phyloP scores from a whole-genome alignment of 139 green algal species.

The Marvania coccoides region DNA sequence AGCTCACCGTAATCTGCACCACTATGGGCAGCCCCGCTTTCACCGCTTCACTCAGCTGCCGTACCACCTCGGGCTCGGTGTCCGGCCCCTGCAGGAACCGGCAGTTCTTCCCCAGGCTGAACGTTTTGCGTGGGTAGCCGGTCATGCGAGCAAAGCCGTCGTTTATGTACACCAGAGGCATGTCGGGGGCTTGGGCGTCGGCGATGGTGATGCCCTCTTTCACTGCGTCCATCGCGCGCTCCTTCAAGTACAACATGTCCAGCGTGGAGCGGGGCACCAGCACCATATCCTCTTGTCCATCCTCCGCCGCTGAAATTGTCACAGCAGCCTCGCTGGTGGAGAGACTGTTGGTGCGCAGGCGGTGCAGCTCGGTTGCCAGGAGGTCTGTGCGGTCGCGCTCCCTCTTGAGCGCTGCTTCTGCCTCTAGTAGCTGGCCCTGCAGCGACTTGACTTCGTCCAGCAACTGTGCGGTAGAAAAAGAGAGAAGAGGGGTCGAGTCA shows the following conservation, averaged over 20 bases:
- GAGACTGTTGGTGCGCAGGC: slow-evolving; percentile 6
- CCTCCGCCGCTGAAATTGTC: too few relatives aligned
- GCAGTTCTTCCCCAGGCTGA: slow-evolving; percentile 62
- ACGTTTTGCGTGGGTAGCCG: slow-evolving; percentile 52
- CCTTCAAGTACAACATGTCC: slow-evolving; percentile 66
- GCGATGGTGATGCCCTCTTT: slow-evolving; percentile 76
- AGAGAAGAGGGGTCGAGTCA: too few relatives aligned
- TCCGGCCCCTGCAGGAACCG: slow-evolving; percentile 48
- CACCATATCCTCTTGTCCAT: slow-evolving; percentile 19
- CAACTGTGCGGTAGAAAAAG: too few relatives aligned
- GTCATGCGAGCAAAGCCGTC: slow-evolving; percentile 74
- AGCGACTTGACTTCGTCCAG: slow-evolving; percentile 18
- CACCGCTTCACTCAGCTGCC: slow-evolving; percentile 36
- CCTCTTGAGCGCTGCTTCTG: slow-evolving; percentile 22
- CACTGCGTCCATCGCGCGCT: slow-evolving; percentile 62
- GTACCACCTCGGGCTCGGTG: slow-evolving; percentile 27
- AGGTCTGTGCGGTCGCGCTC: slow-evolving; percentile 20
- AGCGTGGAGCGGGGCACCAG: slow-evolving; percentile 39
- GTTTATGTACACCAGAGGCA: slow-evolving; percentile 80
- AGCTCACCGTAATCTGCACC: slow-evolving; percentile 32
- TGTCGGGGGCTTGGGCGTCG: slow-evolving; percentile 60
- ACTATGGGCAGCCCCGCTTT: slow-evolving; percentile 34
- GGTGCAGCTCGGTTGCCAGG: slow-evolving; percentile 25
- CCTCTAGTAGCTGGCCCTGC: slow-evolving; percentile 22
- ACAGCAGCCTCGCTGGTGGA: too few relatives aligned